Evolutionary conservation across 2,329 filamentous ascomycete genomes (phyloP).

Genomic region (Samsoniella hepiali): DNA sequence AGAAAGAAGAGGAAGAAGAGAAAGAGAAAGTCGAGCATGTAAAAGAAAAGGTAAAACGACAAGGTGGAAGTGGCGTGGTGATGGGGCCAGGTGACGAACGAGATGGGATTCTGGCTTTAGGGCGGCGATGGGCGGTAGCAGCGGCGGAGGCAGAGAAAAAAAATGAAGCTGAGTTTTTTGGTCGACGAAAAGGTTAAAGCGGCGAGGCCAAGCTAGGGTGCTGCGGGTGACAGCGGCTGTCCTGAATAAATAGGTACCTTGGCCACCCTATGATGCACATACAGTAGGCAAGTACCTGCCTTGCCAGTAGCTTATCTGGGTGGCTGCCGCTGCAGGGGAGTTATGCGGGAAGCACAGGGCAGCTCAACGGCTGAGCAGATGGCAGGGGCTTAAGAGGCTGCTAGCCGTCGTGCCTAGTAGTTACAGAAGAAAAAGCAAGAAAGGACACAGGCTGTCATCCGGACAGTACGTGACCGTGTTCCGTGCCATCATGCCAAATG

Average conservation of each 20-base stretch:
- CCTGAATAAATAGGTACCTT: too few relatives aligned
- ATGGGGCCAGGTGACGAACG: slow-evolving; percentile 15
- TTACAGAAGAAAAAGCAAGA: too few relatives aligned
- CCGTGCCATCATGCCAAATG: too few relatives aligned
- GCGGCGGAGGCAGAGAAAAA: slow-evolving; percentile 2
- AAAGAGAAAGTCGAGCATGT: not conserved
- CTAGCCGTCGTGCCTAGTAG: not conserved
- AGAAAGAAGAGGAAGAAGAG: too few relatives aligned
- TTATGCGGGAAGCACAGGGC: not conserved
- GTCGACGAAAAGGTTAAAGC: slow-evolving; percentile 2
- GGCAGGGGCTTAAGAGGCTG: not conserved
- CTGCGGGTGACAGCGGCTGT: slow-evolving; percentile 11
- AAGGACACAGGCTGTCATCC: too few relatives aligned
- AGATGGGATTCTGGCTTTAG: slow-evolving; percentile 6
- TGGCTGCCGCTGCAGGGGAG: too few relatives aligned
- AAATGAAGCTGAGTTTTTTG: not conserved
- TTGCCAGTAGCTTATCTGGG: too few relatives aligned
- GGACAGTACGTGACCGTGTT: too few relatives aligned
- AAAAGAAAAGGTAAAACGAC: not conserved
- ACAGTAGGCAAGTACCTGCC: too few relatives aligned
- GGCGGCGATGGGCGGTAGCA: slow-evolving; percentile 1
- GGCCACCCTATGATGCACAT: too few relatives aligned
- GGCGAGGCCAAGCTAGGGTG: not conserved
- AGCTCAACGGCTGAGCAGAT: not conserved
- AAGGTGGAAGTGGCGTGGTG: slow-evolving; percentile 11